Conservation (phyloP, 352 stramenopile genomes). For the Thraustochytrium striatum region DNA sequence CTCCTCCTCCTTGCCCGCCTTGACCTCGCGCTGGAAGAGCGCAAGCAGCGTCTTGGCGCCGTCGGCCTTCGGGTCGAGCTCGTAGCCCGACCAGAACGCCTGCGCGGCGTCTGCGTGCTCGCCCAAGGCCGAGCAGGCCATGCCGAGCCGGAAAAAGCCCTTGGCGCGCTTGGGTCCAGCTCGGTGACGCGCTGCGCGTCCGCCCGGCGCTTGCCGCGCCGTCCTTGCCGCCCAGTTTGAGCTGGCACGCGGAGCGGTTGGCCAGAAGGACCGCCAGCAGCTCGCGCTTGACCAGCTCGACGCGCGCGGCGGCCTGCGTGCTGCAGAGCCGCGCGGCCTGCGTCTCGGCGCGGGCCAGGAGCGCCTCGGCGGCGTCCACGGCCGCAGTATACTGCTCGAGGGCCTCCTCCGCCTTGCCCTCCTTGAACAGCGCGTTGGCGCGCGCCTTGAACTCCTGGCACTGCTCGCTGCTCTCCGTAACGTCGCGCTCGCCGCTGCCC, state of each 20-base stretch:
- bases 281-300: constrained; percentile 1
- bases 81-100: constrained; percentile 34
- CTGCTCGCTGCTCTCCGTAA: background rate
- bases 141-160: constrained; percentile 5
- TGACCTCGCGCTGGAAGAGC: constrained; percentile 18
- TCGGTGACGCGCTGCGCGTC: constrained; percentile 3
- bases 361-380: background rate
- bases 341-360: background rate
- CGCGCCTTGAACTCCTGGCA: background rate
- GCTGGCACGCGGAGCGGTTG: constrained; percentile 27
- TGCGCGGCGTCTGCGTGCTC: constrained; percentile 36
- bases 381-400: background rate
- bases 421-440: constrained; percentile 36
- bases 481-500: background rate
- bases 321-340: background rate
- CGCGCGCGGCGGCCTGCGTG: background rate
- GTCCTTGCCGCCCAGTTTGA: constrained; percentile 6
- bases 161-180: constrained; percentile 32
- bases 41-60: background rate
- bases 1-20: constrained; percentile 16
- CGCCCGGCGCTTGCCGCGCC: background rate
- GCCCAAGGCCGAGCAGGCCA: background rate
- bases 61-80: constrained; percentile 28
- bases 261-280: background rate
- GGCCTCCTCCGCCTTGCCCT: background rate